Evolutionary conservation across 2,329 filamentous ascomycete genomes (phyloP), one percentile per base, ranked within the genome.

Genomic region (Clonostachys rhizophaga): DNA sequence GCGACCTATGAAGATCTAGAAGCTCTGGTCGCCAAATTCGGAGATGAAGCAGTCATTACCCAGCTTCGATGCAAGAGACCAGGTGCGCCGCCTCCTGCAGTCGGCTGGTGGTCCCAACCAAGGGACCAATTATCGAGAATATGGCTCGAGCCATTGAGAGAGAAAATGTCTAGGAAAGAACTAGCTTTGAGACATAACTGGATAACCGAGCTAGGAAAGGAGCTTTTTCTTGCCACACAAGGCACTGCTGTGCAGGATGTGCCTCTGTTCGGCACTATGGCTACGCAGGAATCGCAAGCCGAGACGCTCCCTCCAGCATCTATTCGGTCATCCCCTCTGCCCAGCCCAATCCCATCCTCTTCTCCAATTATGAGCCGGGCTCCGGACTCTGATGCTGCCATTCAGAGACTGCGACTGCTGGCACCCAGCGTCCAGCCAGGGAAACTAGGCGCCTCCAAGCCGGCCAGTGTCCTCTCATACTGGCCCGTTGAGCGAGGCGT

Each of bases 401-500:
- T 68, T 34, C 56, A 58, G n/a, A 61, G 68, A 13, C 55, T 71
- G 2, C 58, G 57, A 24, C 58, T 69, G 3, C 59, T 70, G 7
- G 60, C 60, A 2, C 58, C 65, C 5, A 60, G 58, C 0, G 39
- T 69, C 3, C 49, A 54, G 12, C 40, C 58, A 1, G 56, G 55
- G 2, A 58, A 55, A 18, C 48, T 63, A 44, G 56, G 54, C 6
- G 49, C 53, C 7, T 54, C 56, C 16, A 62, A 60, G 34, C 53
- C 56, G 24, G 57, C 62, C 3, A 56, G 51, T 5, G 48, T 71
- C 2, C 54, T 73, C 2, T 58, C 63, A 6, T 62, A 62, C 50
- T 73, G 70, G 70, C 69, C 69, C 2, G 55, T 58, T 3, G 59
- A 68, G 42, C 63, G 63, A 8, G 69, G 67, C 16, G 54, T 63